Base-by-base conservation (phyloP, 2,329 filamentous ascomycete species). In the Xylariaceae sp. region DNA sequence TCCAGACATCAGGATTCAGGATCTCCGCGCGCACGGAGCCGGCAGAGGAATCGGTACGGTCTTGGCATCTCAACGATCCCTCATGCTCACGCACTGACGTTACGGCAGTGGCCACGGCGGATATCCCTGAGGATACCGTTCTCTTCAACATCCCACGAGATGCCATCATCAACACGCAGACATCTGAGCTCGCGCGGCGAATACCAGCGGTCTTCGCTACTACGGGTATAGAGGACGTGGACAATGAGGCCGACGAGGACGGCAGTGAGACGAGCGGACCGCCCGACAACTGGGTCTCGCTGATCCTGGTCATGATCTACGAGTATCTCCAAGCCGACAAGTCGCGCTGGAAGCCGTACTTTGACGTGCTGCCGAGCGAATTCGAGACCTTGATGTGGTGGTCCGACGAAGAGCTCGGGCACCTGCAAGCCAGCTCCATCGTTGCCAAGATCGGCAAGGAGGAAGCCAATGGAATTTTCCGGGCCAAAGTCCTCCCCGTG, bases 341-440 rank as follows among this genome's bases (percentile, higher is more conserved):
- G 1, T 94, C 89, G 1, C 67, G 65, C 8, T 95, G 89, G 89
- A 78, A 80, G 49, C 73, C 81, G 0, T 95, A 95, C 63, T 81
- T 95, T 51, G 74, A 81, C 43, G 71, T 95, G 16, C 72, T 95
- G 4, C 89, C 89, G 1, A 52, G 59, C 4, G 56, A 66, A 1
- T 95, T 95, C 57, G 79, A 93, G 61, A 94, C 88, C 2, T 76
- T 91, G 50, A 95, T 96, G 86, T 95, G 90, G 66, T 96, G 90
- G 90, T 70, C 76, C 2, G 68, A 75, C 1, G 66, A 70, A 1
- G 89, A 95, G 61, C 71, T 95, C 3, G 65, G 69, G 1, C 73
- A 84, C 54, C 76, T 95, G 8, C 83, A 91, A 64, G 86, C 83
- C 15, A 90, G 87, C 57, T 78, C 87, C 1, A 78, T 93, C n/a